Conservation (phyloP, 164 flowering plant species). For the Berberis vulgaris region DNA sequence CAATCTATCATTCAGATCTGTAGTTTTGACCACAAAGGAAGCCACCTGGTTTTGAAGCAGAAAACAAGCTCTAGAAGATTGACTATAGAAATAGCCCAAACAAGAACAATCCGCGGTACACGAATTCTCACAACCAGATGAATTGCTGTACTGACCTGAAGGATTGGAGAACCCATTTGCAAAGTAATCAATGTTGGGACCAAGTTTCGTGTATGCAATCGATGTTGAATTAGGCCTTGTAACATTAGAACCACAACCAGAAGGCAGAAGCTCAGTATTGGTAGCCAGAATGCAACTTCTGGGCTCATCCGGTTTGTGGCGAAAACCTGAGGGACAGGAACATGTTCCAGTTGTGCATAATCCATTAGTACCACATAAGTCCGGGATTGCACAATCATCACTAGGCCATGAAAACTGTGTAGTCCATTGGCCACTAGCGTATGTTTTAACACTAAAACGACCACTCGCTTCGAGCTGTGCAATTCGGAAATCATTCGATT, state of each 20-base stretch:
- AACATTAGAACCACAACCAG: neutral
- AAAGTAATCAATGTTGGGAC: neutral
- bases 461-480: conserved; percentile 48
- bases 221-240: too few species aligned
- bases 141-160: neutral
- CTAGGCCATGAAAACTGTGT: conserved; percentile 39
- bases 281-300: neutral
- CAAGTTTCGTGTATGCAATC: neutral
- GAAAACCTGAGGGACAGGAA: too few species aligned
- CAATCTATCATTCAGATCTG: neutral
- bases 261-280: neutral
- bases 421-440: conserved; percentile 15
- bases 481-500: conserved; percentile 33
- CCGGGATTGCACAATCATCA: conserved; percentile 52
- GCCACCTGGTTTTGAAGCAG: neutral
- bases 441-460: conserved; percentile 34
- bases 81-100: neutral
- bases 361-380: conserved; percentile 42
- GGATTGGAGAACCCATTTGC: neutral
- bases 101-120: neutral
- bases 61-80: neutral
- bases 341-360: too few species aligned
- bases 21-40: neutral
- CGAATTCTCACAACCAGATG: neutral
- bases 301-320: neutral